Base-by-base conservation (phyloP, 495 filamentous ascomycete species). In the Talaromyces stipitatus region DNA sequence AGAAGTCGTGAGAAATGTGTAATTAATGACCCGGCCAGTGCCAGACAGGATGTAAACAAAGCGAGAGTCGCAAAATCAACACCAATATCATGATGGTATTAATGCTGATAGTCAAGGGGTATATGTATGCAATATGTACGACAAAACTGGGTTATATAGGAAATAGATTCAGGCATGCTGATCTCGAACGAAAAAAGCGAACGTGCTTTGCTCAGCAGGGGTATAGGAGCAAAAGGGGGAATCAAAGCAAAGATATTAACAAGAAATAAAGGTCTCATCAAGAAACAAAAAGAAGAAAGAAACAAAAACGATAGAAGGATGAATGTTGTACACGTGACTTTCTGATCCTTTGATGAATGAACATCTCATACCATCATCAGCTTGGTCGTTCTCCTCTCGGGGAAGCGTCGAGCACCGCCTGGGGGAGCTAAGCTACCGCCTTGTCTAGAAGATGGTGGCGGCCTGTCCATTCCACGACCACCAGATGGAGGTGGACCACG, bases 321-420 rank as follows among this genome's bases (percentile, higher is more conserved):
- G 23, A n/a, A 46, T 43, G 33, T 55, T 41, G 16, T 33, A 30
- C 23, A 45, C 36, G 33, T 55, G n/a, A 41, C 11, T 26, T 6
- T 26, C 8, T 27, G 33, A 45, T 24, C n/a, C n/a, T n/a, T 23
- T 26, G 22, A 54, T 38, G 51, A 24, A 24, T 18, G 27, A 51
- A 51, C n/a, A 28, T 51, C 45, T 80, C 72, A 88, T 83, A 92
- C 88, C 86, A 94, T 94, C 78, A 92, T 92, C 63, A 96, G 68
- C 71, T 82, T 81, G 56, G 91, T 96, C 65, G 86, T 92, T 58
- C 91, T 75, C 67, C 91, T 85, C 75, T 94, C 88, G 4, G 79
- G 77, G 66, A 79, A 80, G 16, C 78, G 81, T 65, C 67, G 72
- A 54, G 66, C 71, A 56, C 64, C 66, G 56, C 57, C 61, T 48